Base-by-base conservation (phyloP, 768 basidiomycete genomes). In the Tubosaeta sp. region DNA sequence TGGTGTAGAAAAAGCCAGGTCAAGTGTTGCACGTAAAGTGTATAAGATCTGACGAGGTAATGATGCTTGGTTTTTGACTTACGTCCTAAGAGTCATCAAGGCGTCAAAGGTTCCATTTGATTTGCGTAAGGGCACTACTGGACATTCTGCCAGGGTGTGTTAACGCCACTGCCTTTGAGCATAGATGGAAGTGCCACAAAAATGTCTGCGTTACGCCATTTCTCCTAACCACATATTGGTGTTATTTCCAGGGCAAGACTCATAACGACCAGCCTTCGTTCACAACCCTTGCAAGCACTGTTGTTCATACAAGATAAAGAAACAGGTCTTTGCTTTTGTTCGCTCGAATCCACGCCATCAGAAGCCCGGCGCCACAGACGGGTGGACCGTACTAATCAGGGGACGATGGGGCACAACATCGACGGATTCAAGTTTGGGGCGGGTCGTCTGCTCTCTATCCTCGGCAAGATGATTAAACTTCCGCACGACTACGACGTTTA, bases 311-410 rank as follows among this genome's bases (percentile, higher is more conserved):
- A 50, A 21, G 48, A 58, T 13, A 44, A 50, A 29, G 48, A 57
- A 21, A 31, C 48, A 8, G 55, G 57, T 5, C 18, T 29, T 59
- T 1, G 56, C 56, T 19, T 59, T 18, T 58, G 22, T 59, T 38
- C 49, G 47, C 12, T 66, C 56, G 13, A 63, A 41, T 25, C 69
- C 64, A 13, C 73, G 63, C 48, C n/a, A n/a, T n/a, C n/a, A n/a
- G n/a, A n/a, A n/a, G n/a, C n/a, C n/a, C n/a, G n/a, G n/a, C n/a
- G n/a, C n/a, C n/a, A n/a, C n/a, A 77, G 57, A 77, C 76, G 44
- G 67, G 75, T 13, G 73, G 75, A 11, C 73, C 74, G 1, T 77
- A 75, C 53, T 75, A 75, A 48, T 59, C 69, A n/a, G 69, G 71
- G 0, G 73, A 74, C 22, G 43, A 70, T 74, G 71, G 69, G 72